Base-by-base conservation (phyloP, 495 filamentous ascomycete species). In the Jackrogersella multiformis region DNA sequence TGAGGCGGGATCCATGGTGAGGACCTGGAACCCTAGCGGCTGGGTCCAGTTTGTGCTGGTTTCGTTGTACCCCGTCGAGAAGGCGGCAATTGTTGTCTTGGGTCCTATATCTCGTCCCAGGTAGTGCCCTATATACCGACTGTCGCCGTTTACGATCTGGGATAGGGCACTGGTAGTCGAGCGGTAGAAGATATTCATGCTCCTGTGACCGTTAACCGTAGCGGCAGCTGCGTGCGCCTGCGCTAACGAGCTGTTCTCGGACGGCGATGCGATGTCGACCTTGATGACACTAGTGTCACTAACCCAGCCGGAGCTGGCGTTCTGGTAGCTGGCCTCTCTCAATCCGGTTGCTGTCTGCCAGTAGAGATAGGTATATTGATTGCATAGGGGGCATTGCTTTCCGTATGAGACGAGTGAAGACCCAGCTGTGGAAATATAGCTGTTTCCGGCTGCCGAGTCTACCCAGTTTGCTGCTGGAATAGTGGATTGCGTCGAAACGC, bases 41-140 rank as follows among this genome's bases (percentile, higher is more conserved):
- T 69, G 63, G 28, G 61, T 32, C 60, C 66, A 71, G 46, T 51
- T 26, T 1, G 10, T 23, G 38, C 64, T 44, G 12, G 64, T 69
- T 64, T 75, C 73, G 48, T 75, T 75, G 46, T 57, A 73, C 2
- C 70, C 73, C 0, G 70, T 73, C 36, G 73, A 71, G 61, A 75
- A 75, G 34, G 68, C 73, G n/a, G 70, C 67, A 12, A 75, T 68
- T 1, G 58, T 49, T 28, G 73, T 68, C 5, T 12, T 28, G 1
- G 70, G 61, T 0, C 73, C 73, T n/a, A 75, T 60, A 15, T 64
- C 52, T 1, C 70, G 64, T 0, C 73, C 73, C 0, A 73, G 24
- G 20, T 59, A 52, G n/a, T 53, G 46, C 1, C 70, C 60, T 0
- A 64, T 28, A 35, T 66, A 64, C 1, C 45, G 44, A 18, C 68